Conservation (phyloP, 805 yeast genomes). For the Scheffersomyces ergatensis region DNA sequence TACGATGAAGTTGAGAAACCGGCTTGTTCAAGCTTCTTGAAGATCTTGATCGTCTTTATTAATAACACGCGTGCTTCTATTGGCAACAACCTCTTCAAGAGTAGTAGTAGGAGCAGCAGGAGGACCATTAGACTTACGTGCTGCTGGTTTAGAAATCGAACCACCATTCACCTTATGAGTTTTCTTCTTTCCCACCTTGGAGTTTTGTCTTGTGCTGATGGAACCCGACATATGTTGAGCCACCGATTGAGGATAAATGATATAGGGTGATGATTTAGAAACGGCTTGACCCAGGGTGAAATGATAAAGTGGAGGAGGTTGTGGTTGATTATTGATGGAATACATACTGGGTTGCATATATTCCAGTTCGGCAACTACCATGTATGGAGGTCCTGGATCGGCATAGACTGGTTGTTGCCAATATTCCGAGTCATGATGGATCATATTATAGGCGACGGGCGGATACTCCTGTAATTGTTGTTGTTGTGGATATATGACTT, state of each 20-base stretch:
- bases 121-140: neutral
- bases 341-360: neutral
- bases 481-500: slow-evolving; percentile 1
- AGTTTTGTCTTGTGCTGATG: neutral
- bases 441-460: slow-evolving; percentile 1
- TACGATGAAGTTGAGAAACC: too few relatives aligned
- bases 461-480: too few relatives aligned
- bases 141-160: neutral
- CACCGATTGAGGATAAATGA: neutral
- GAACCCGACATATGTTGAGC: neutral
- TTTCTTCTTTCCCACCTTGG: neutral
- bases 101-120: neutral
- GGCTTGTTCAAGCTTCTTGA: too few relatives aligned
- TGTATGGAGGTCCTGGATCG: neutral
- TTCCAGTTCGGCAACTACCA: slow-evolving; percentile 2
- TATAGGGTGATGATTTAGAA: neutral
- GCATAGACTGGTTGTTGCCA: slow-evolving; percentile 2
- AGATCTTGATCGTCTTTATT: too few relatives aligned
- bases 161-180: neutral
- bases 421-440: slow-evolving; percentile 3
- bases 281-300: too few relatives aligned
- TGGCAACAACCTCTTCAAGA: neutral
- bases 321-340: neutral
- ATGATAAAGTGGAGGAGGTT: too few relatives aligned
- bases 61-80: neutral